phyloP scores from a whole-genome alignment of 2,329 filamentous ascomycete species.

The Metarhizium rileyi region DNA sequence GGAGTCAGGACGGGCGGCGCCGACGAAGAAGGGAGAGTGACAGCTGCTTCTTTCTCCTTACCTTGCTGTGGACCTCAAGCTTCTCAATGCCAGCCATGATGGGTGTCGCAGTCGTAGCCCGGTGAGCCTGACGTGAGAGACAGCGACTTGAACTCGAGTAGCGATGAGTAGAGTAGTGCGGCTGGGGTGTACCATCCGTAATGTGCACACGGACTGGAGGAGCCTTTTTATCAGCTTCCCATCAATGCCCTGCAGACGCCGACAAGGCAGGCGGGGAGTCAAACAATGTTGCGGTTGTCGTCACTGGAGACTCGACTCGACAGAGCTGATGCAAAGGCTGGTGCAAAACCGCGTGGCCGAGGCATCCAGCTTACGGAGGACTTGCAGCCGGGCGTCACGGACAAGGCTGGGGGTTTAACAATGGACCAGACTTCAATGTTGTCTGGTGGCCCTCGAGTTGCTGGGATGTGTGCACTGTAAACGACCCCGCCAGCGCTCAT shows the following conservation, averaged over 20 bases:
- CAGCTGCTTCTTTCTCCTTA: slow-evolving; percentile 22
- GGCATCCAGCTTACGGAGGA: background rate
- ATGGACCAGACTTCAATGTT: too few species aligned
- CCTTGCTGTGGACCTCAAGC: slow-evolving; percentile 95
- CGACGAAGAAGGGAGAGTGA: background rate
- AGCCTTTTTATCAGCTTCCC: background rate
- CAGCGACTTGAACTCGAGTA: background rate
- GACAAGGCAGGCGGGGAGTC: background rate
- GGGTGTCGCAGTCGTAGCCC: background rate
- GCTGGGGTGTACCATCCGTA: background rate
- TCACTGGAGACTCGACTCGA: too few species aligned
- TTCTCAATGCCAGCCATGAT: slow-evolving; percentile 91
- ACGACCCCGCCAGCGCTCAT: too few species aligned
- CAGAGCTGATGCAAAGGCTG: background rate
- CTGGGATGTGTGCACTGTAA: too few species aligned
- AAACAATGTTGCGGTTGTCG: too few species aligned
- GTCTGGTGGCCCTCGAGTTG: too few species aligned
- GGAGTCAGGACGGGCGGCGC: slow-evolving; percentile 10
- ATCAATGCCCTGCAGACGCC: background rate
- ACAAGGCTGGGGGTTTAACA: background rate
- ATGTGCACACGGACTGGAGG: background rate
- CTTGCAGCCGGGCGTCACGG: background rate
- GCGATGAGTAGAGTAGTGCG: background rate
- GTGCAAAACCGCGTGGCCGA: background rate
- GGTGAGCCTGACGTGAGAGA: background rate